These are phyloP conservation scores for Luffa acutangula DNA, from an alignment of 306 rosid species.

Conservation along the genomic window DNA sequence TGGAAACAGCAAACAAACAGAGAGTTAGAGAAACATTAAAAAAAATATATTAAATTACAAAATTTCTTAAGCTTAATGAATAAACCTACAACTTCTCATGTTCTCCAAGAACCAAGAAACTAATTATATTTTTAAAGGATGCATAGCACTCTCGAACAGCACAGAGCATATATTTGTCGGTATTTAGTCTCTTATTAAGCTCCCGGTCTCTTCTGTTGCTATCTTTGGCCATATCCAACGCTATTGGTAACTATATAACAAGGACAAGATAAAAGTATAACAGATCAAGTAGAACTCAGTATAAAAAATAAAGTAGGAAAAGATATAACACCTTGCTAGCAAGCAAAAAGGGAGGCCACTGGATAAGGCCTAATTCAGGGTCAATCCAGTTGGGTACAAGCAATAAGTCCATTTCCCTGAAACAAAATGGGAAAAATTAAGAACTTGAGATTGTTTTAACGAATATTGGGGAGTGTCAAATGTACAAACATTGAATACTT, in stretches of 20 bases:
- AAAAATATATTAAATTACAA: background rate
- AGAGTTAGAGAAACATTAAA: conserved; percentile 5
- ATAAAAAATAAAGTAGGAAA: conserved; percentile 10
- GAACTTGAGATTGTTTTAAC: background rate
- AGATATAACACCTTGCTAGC: conserved; percentile 72
- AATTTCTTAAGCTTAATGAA: background rate
- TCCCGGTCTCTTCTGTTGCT: conserved; percentile 60
- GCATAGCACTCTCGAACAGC: conserved; percentile 81
- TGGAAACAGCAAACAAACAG: conserved; percentile 29
- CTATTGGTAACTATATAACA: conserved; percentile 71
- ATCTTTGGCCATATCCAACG: conserved; percentile 89
- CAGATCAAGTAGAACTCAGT: background rate
- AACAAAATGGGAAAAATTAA: conserved; percentile 11
- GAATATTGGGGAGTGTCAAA: conserved; percentile 6
- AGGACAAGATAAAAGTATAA: background rate
- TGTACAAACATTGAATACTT: conserved; percentile 2
- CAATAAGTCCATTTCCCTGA: conserved; percentile 87
- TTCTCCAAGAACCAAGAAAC: conserved; percentile 57
- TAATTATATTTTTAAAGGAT: conserved; percentile 55
- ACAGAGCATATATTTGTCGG: conserved; percentile 67
- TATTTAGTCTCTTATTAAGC: conserved; percentile 59
- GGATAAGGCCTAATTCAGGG: conserved; percentile 56
- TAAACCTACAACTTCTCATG: conserved; percentile 58
- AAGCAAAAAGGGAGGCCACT: conserved; percentile 99
- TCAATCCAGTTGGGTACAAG: conserved; percentile 88